Evolutionary conservation across 106 monocot genomes (phyloP), one percentile per base, ranked within the genome.

Genomic region (Cymbidium sinense): DNA sequence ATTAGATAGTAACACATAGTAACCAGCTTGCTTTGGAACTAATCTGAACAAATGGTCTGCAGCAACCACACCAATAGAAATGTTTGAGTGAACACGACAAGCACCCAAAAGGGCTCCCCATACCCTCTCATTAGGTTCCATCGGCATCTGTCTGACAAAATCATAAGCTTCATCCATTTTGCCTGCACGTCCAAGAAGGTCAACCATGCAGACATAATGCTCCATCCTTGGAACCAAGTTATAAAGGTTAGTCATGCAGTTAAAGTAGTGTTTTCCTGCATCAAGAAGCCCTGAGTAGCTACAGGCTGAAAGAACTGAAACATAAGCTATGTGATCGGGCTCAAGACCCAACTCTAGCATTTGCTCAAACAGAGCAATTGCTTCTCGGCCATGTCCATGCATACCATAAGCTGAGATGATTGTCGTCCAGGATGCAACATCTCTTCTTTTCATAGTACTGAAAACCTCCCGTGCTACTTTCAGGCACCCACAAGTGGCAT

Each of bases 151-250:
- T 69, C 17, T 81, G 28, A 92, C 80, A 65, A 92, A 86, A 79
- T 77, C 77, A 61, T 90, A 86, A 77, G 92, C 95, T 79, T 95
- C 92, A 13, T 83, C 75, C 4, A 91, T 54, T 43, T 76, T n/a
- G 0, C 95, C 95, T 8, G 88, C 81, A 50, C 95, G 88, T 0
- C 89, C 95, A 0, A 95, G 74, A 75, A 95, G 87, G 77, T 91
- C 95, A 4, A 95, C 91, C 95, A 95, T 91, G 88, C 95, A 91
- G 34, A 87, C 82, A 76, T 81, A 95, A 72, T 95, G 89, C 82
- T 95, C 91, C 3, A 87, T 64, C 72, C 77, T 86, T 39, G 95
- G 95, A 69, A 81, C 81, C 43, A 95, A 52, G 70, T 80, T 80
- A 69, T 86, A 89, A 4, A 41, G 37, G 41, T 83, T 58, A 3